Percentiles rank a stretch among this genome's conserved stretches.
Conservation (phyloP, 768 basidiomycete species). For the Naganishia randhawae region DNA sequence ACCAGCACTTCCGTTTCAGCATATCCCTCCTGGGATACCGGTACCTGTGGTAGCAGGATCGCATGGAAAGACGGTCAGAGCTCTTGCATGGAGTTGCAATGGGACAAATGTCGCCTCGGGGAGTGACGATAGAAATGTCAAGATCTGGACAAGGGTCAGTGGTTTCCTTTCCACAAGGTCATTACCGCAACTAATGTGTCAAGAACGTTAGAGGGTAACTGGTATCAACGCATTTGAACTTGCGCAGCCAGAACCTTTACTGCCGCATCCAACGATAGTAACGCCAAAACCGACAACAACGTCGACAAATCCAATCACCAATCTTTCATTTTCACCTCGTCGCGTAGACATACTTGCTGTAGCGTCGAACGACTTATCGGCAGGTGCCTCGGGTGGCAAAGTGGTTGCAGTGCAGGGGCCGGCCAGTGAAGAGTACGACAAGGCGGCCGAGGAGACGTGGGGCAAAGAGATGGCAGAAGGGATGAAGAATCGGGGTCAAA, state of each 20-base stretch:
- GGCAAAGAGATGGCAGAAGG: background rate
- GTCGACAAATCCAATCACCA: slow-evolving; percentile 14
- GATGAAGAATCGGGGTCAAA: background rate
- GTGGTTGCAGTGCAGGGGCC: slow-evolving; percentile 15
- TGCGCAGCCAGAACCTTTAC: slow-evolving; percentile 1
- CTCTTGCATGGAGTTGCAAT: slow-evolving; percentile 24
- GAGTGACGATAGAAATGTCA: slow-evolving; percentile 25
- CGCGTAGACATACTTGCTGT: slow-evolving; percentile 26
- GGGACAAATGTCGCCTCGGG: slow-evolving; percentile 19
- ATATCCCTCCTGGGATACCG: slow-evolving; percentile 9
- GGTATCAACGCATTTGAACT: slow-evolving; percentile 12
- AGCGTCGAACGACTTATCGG: slow-evolving; percentile 8
- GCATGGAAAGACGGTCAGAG: slow-evolving; percentile 2
- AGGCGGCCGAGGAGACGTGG: background rate
- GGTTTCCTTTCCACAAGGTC: background rate
- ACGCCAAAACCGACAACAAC: slow-evolving; percentile 17
- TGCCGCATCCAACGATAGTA: slow-evolving; percentile 4
- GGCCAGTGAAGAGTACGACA: slow-evolving; percentile 2
- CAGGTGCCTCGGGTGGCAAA: background rate
- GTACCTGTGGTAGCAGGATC: slow-evolving; percentile 9
- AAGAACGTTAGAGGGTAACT: background rate
- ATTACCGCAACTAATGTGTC: background rate
- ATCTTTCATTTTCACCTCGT: slow-evolving; percentile 20
- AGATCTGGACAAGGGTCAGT: slow-evolving; percentile 29
- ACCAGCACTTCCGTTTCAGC: background rate